Percentiles rank a stretch among this genome's conserved stretches.
phyloP scores from a whole-genome alignment of 225 moss, liverwort and hornwort species.

The Marchantia paleacea region DNA sequence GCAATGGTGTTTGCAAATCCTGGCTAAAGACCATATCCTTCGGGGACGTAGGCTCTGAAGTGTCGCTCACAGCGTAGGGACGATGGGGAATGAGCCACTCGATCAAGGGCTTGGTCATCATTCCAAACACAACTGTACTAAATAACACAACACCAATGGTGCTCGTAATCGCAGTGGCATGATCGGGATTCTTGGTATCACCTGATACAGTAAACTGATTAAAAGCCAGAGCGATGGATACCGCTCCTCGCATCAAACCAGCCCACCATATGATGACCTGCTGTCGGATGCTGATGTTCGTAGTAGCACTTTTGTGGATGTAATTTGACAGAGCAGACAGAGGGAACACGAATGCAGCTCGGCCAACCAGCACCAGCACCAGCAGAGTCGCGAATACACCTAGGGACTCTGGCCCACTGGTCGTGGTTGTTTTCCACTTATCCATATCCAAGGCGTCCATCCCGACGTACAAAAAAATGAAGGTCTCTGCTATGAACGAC shows the following conservation, averaged over 20 bases:
- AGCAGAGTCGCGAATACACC: constrained; percentile 60
- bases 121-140: constrained; percentile 79
- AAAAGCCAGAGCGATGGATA: constrained; percentile 86
- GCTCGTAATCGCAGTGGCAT: constrained; percentile 76
- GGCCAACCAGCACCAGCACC: constrained; percentile 60
- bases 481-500: constrained; percentile 86
- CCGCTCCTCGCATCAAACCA: constrained; percentile 94
- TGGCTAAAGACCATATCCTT: constrained; percentile 30
- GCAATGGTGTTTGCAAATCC: constrained; percentile 38
- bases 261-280: constrained; percentile 96
- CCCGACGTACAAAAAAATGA: constrained; percentile 90
- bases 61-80: neutral
- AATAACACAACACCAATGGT: constrained; percentile 80
- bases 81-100: constrained; percentile 62
- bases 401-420: constrained; percentile 37
- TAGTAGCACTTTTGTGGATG: constrained; percentile 39
- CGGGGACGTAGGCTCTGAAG: constrained; percentile 51
- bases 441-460: constrained; percentile 91
- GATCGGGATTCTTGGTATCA: constrained; percentile 45
- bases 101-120: constrained; percentile 65
- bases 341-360: constrained; percentile 87
- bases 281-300: constrained; percentile 58
- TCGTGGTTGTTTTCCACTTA: constrained; percentile 59
- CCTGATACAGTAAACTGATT: constrained; percentile 83
- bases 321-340: constrained; percentile 79